Conservation (phyloP, 2,329 filamentous ascomycete species). For the Botrytis aclada region DNA sequence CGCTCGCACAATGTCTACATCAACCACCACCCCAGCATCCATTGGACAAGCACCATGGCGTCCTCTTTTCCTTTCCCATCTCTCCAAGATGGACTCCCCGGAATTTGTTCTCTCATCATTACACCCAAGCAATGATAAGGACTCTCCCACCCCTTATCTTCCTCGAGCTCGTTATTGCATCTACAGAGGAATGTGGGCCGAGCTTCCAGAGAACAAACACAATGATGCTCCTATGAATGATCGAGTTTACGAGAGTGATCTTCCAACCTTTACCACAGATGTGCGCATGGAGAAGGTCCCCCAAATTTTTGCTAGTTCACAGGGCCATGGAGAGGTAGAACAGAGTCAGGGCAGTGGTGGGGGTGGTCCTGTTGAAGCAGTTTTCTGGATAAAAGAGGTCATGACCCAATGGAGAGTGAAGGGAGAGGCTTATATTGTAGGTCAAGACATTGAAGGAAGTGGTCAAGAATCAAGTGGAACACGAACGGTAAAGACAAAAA, state of each 20-base stretch:
- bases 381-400: constrained; percentile 72
- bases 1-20: constrained; percentile 35
- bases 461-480: constrained; percentile 50
- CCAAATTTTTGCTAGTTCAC: constrained; percentile 60
- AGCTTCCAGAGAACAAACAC: constrained; percentile 66
- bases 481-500: constrained; percentile 55
- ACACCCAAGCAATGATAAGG: constrained; percentile 36
- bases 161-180: constrained; percentile 75
- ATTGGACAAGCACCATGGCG: constrained; percentile 38
- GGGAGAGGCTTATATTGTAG: constrained; percentile 73
- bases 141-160: constrained; percentile 39
- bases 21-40: constrained; percentile 28
- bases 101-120: constrained; percentile 47
- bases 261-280: constrained; percentile 84
- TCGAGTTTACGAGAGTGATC: constrained; percentile 67
- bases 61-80: constrained; percentile 36
- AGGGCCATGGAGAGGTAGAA: constrained; percentile 44
- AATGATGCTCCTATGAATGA: constrained; percentile 74
- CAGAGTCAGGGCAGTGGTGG: constrained; percentile 54
- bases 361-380: constrained; percentile 72
- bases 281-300: constrained; percentile 78
- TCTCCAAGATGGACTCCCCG: constrained; percentile 39
- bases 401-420: constrained; percentile 82
- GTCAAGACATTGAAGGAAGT: constrained; percentile 58
- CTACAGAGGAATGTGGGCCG: constrained; percentile 79